Evolutionary conservation across 176 grass and related monocot genomes (phyloP).

Genomic region (Phoenix roebelenii): DNA sequence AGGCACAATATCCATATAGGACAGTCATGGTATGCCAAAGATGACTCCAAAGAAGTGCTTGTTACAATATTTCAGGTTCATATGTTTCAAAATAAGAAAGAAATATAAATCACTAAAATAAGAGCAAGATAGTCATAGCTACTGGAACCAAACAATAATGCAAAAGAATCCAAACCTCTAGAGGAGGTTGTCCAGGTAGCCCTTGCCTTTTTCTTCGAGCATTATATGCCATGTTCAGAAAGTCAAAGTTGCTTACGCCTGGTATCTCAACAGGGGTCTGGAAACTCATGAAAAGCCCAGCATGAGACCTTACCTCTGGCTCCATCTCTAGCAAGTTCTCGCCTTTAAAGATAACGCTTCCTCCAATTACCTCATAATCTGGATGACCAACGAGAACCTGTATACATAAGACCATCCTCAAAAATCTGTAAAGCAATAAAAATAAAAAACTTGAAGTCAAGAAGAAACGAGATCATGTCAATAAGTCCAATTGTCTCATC

Average conservation of each 20-base stretch:
- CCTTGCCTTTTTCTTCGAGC: conserved; percentile 66
- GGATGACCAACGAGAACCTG: conserved; percentile 95
- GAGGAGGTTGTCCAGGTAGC: conserved; percentile 43
- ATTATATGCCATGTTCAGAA: conserved; percentile 87
- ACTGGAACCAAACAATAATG: not conserved
- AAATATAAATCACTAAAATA: no score
- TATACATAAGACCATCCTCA: not conserved
- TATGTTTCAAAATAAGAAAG: no score
- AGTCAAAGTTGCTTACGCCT: conserved; percentile 91
- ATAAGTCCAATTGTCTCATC: no score
- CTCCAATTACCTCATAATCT: conserved; percentile 81
- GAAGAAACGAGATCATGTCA: no score
- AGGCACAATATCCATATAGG: no score
- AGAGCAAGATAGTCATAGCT: not conserved
- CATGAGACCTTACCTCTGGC: conserved; percentile 89
- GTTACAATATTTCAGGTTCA: no score
- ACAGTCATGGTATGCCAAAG: no score
- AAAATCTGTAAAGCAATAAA: no score
- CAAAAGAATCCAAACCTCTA: conserved; percentile 49
- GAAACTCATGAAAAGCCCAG: conserved; percentile 89
- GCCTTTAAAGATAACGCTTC: conserved; percentile 76
- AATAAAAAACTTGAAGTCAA: no score
- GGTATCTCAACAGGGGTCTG: conserved; percentile 90
- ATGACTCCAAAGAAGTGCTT: no score
- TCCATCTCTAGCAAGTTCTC: conserved; percentile 84